Evolutionary conservation across 2,329 filamentous ascomycete species (phyloP).

Genomic region (Pseudogymnoascus sp.): DNA sequence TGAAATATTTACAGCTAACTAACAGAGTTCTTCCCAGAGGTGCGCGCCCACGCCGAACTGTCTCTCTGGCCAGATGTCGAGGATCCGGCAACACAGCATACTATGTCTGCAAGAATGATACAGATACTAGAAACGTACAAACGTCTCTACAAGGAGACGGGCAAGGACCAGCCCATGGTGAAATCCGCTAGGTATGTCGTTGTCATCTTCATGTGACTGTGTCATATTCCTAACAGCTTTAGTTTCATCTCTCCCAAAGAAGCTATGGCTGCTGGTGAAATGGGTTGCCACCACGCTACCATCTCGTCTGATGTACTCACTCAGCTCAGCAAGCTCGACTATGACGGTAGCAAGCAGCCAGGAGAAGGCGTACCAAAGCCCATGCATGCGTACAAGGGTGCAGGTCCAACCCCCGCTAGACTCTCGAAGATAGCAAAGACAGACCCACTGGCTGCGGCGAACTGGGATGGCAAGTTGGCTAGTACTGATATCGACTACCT

Average conservation of each 20-base stretch:
- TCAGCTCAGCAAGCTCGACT: constrained; percentile 33
- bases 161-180: constrained; percentile 41
- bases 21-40: constrained; percentile 28
- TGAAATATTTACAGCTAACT: neutral
- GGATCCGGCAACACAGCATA: constrained; percentile 39
- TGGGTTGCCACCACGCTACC: constrained; percentile 41
- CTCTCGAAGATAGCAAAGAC: constrained; percentile 31
- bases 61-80: constrained; percentile 40
- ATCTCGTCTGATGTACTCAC: constrained; percentile 35
- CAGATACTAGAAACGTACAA: constrained; percentile 43
- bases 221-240: constrained; percentile 9
- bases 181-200: constrained; percentile 37
- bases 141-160: constrained; percentile 39
- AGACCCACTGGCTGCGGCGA: constrained; percentile 34
- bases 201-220: neutral
- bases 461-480: constrained; percentile 35
- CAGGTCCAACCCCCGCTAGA: constrained; percentile 28
- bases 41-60: constrained; percentile 36
- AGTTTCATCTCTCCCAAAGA: constrained; percentile 39
- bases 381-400: constrained; percentile 32
- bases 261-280: constrained; percentile 39
- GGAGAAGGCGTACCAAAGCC: constrained; percentile 35
- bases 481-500: constrained; percentile 40
- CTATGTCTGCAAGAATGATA: constrained; percentile 40
- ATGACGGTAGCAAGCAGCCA: constrained; percentile 33